phyloP scores from a whole-genome alignment of 2,329 filamentous ascomycete genomes.

The Neonectria hederae region DNA sequence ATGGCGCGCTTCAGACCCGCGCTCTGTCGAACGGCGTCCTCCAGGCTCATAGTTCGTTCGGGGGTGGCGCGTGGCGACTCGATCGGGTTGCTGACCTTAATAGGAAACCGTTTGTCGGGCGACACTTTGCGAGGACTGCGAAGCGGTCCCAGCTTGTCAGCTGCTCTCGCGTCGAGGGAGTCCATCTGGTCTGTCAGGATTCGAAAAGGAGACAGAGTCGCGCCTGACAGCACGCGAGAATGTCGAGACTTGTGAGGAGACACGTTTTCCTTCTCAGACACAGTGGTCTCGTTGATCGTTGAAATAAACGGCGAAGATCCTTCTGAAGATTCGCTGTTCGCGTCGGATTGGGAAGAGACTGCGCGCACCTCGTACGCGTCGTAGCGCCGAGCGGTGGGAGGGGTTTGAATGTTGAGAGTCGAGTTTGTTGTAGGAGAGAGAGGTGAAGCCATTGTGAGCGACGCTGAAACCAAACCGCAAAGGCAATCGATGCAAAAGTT shows the following conservation, averaged over 20 bases:
- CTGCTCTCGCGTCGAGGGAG: conserved; percentile 34
- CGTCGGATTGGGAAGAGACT: conserved; percentile 28
- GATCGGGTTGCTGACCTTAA: conserved; percentile 59
- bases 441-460: conserved; percentile 41
- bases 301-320: conserved; percentile 43
- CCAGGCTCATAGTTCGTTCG: conserved; percentile 57
- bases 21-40: conserved; percentile 64
- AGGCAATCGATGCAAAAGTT: conserved; percentile 19
- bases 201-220: conserved; percentile 66
- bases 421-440: conserved; percentile 39
- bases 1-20: conserved; percentile 67
- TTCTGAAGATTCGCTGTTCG: conserved; percentile 23
- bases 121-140: conserved; percentile 59
- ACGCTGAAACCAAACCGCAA: conserved; percentile 31
- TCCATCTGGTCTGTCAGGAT: conserved; percentile 55
- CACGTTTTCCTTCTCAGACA: conserved; percentile 56
- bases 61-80: conserved; percentile 35
- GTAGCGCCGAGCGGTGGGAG: conserved; percentile 32
- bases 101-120: conserved; percentile 69
- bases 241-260: conserved; percentile 59
- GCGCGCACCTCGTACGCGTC: conserved; percentile 39
- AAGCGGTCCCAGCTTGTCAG: conserved; percentile 41
- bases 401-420: conserved; percentile 41
- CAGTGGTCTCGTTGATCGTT: conserved; percentile 45
- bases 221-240: conserved; percentile 66